Evolutionary conservation across 2,329 filamentous ascomycete species (phyloP), one percentile per base, ranked within the genome.

Genomic region (Aspergillus tamarii): DNA sequence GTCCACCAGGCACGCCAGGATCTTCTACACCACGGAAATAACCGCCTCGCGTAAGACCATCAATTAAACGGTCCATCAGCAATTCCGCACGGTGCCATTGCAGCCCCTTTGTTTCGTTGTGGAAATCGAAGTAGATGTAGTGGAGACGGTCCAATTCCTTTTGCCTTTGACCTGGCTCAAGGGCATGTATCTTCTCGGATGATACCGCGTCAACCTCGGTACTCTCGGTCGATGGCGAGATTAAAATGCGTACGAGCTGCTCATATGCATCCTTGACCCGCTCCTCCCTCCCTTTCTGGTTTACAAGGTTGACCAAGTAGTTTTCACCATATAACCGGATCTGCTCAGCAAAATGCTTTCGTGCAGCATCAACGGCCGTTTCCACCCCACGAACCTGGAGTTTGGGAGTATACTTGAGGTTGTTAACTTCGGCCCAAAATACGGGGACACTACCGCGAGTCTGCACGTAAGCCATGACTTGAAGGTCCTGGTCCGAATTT

Each of bases 81-180:
- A 96, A 84, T 77, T 94, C 89, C 0, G 94, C 94, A 56, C 94
- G 92, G 77, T 99, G 90, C 91, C 95, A 97, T 74, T 91, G 89
- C 72, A 97, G 85, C 43, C 94, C 94, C 80, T 97, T 97, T 57
- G 96, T 99, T 81, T 99, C 95, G 74, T 90, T 93, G 82, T 99
- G 96, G 78, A 96, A 99, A 81, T 99, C 95, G 76, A 99, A 99
- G 82, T 98, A 99, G 72, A 98, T 82, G 78, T 99, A 99, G 81
- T 99, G 94, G 52, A 99, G 82, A 52, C 89, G 89, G 77, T 97
- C 94, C 77, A 91, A 91, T 67, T 89, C 84, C 66, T 91, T 86
- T 63, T 83, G 82, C 55, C 82, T 82, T 53, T 87, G 77, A 16
- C 81, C 71, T 26, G 88, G 83, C 74, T 97, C 91, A 66, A 97